Evolutionary conservation across 257 asterid species (phyloP), one percentile per base, ranked within the genome.

Genomic region (Euphrasia confusa): DNA sequence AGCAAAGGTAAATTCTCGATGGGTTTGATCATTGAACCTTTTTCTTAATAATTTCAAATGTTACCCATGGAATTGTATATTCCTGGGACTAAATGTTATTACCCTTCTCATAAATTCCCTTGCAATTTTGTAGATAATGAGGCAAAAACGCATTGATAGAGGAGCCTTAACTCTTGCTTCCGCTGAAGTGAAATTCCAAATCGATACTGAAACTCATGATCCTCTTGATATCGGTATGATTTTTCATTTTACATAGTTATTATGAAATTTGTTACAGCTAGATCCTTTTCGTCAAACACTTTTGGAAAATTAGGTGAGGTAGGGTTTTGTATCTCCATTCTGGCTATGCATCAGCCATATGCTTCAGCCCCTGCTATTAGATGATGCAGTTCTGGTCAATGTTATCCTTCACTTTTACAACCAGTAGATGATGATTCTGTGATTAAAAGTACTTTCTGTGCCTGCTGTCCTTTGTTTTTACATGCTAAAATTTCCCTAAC

Each of bases 81-180:
- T 86, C 65, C 83, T 86, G 99, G 83, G 99, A 88, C 94, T 49
- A 49, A 48, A 56, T 68, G 57, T 54, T 27, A 45, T 53, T 50
- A 58, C 58, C 55, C 54, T 35, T 35, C 10, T 35, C 6, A 32
- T 32, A 4, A 3, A 1, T 5, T 32, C 6, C 37, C 6, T 26
- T 73, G 71, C 70, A 66, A 71, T 26, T 49, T 71, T 73, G 78
- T 79, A 93, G 99, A 77, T 87, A 68, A 89, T 93, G 99, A 87
- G 99, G 88, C 95, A 80, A 79, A 87, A 82, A 65, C 96, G 99
- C 67, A 83, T 93, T 71, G 99, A 87, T 4, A 85, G 94, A 79
- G 99, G 99, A 67, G 99, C 99, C 58, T 77, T 93, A 68, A 93
- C 99, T 58, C 97, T 93, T 80, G 99, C 99, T 63, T 93, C 99